Evolutionary conservation across 2,329 filamentous ascomycete species (phyloP), one percentile per base, ranked within the genome.

Genomic region (Fonsecaea multimorphosa): DNA sequence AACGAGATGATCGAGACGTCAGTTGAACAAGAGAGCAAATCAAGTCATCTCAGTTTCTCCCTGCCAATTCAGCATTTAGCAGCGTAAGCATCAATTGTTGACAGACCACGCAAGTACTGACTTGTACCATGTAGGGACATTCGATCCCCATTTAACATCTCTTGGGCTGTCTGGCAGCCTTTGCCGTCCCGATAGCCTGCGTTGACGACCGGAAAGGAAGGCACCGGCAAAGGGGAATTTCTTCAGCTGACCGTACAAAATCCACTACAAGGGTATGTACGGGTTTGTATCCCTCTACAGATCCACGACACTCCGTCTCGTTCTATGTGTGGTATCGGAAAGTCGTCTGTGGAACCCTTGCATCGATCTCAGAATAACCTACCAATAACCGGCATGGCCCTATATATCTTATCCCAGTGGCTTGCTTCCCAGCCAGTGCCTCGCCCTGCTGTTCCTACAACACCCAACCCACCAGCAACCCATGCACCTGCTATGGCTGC

Each of bases 371-470:
- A 84, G 70, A 83, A 74, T 80, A 83, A 87, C 60, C 76, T 74
- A 1, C 84, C 83, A 60, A 89, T 74, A 12, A 88, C 71, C 0
- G 88, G 88, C 49, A 90, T 81, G 59, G 81, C 82, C 67, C 77
- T 81, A 75, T 88, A 93, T 69, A 97, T 81, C 57, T 87, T 85
- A 79, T 97, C 90, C 78, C 94, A 97, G 57, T 91, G 84, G 71
- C 84, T 89, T 1, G 87, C 92, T 61, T 96, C 83, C 92, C 93
- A 97, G 0, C 92, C 92, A 3, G 85, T 81, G 1, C 87, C 88
- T 67, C 82, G 77, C 0, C 92, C 93, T 1, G 85, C 91, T 68
- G 86, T 83, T 2, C 89, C 92, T 8, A 97, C 87, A 16, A 97
- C 82, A 0, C 91, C 92, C 36, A 97, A 77, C 0, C 91, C 90